Percentiles rank a stretch among this genome's conserved stretches.
Conservation (phyloP, 2,329 filamentous ascomycete genomes). For the Periconia digitata region DNA sequence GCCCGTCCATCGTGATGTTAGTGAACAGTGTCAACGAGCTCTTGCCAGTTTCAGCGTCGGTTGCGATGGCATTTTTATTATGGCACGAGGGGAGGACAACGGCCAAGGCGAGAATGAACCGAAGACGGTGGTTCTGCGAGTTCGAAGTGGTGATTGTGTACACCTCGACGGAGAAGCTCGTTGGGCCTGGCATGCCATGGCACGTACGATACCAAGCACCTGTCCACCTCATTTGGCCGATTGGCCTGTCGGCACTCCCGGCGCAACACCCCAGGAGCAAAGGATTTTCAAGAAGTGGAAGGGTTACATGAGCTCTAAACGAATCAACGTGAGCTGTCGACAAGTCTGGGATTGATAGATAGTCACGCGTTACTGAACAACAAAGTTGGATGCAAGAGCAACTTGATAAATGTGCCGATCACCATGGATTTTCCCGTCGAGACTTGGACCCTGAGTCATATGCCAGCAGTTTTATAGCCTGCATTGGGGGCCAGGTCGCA, state of each 20-base stretch:
- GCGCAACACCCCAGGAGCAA: constrained; percentile 30
- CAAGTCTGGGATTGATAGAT: constrained; percentile 41
- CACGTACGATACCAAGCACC: constrained; percentile 77
- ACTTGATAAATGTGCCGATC: too few relatives aligned
- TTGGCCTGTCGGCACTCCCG: constrained; percentile 64
- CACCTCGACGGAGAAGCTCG: constrained; percentile 82
- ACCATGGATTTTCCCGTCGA: too few relatives aligned
- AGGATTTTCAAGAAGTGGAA: constrained; percentile 43
- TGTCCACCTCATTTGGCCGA: constrained; percentile 73
- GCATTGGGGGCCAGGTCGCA: too few relatives aligned
- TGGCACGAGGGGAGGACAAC: constrained; percentile 50
- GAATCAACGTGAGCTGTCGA: constrained; percentile 45
- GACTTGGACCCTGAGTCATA: too few relatives aligned
- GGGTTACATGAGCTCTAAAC: constrained; percentile 43
- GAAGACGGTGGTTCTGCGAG: constrained; percentile 38
- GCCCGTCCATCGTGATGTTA: constrained; percentile 91
- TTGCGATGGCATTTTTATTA: constrained; percentile 88
- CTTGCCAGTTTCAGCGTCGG: constrained; percentile 87
- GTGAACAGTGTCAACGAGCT: constrained; percentile 78
- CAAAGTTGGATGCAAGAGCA: neutral
- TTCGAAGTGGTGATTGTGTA: constrained; percentile 84
- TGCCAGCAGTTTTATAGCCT: too few relatives aligned
- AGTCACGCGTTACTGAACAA: neutral
- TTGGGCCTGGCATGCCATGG: constrained; percentile 95
- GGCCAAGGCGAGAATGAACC: constrained; percentile 33